A percentile compares a stretch with the other conserved stretches of the same genome.
Evolutionary conservation across 495 filamentous ascomycete species (phyloP).

Genomic region (Cercophora scortea): DNA sequence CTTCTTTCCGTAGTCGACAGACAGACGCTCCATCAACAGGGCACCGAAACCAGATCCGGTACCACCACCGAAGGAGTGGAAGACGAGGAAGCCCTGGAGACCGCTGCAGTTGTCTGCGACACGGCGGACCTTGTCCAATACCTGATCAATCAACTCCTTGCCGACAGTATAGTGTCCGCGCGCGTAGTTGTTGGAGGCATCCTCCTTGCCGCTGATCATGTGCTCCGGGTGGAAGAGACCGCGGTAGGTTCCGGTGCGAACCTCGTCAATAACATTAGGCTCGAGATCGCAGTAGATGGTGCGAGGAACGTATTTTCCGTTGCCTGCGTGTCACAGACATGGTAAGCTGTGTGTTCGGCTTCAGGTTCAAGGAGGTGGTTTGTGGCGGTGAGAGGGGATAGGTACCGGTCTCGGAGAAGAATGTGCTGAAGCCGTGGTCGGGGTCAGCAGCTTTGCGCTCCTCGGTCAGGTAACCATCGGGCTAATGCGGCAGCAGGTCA

Average conservation of each 20-base stretch:
- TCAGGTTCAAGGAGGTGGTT: neutral
- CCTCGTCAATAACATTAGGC: constrained; percentile 99
- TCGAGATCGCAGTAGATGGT: constrained; percentile 99
- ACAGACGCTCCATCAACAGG: constrained; percentile 94
- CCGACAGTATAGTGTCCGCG: constrained; percentile 98
- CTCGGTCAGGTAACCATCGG: constrained; percentile 97
- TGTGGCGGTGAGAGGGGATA: neutral
- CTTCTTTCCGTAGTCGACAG: constrained; percentile 98
- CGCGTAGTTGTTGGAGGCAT: constrained; percentile 99
- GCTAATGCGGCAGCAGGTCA: constrained; percentile 51
- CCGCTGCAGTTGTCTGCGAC: constrained; percentile 95
- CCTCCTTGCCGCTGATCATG: constrained; percentile 99
- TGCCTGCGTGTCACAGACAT: constrained; percentile 47
- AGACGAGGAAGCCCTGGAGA: constrained; percentile 97
- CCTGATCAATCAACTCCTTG: constrained; percentile 96
- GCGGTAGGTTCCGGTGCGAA: constrained; percentile 94
- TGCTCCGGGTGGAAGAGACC: constrained; percentile 95
- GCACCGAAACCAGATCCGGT: constrained; percentile 98
- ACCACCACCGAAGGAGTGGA: constrained; percentile 99
- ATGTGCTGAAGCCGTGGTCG: constrained; percentile 98
- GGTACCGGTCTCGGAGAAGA: constrained; percentile 99
- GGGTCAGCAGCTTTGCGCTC: constrained; percentile 89
- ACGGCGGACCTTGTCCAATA: constrained; percentile 90
- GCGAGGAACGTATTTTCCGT: constrained; percentile 97
- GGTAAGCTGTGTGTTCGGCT: neutral